These are phyloP conservation scores for Hsuehochloa calcarea DNA, from an alignment of 176 grass and related monocot genomes.

Conservation along the genomic window DNA sequence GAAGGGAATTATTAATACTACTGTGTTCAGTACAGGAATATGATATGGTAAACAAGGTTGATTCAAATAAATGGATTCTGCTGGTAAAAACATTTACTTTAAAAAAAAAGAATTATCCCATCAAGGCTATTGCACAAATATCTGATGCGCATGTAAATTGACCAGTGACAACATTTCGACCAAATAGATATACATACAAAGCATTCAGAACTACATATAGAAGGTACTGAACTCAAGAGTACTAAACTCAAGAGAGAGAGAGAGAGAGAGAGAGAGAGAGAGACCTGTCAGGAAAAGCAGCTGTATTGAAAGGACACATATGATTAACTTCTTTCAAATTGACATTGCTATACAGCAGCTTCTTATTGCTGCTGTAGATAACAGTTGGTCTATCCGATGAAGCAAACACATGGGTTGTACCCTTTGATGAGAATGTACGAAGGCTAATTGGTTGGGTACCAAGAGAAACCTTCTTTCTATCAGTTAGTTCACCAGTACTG, in stretches of 20 bases:
- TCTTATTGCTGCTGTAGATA: conserved; percentile 98
- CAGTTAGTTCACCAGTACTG: conserved; percentile 60
- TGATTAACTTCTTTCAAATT: conserved; percentile 98
- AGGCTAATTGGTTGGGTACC: conserved; percentile 94
- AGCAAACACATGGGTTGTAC: conserved; percentile 89
- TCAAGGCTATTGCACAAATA: background rate
- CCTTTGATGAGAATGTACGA: conserved; percentile 92
- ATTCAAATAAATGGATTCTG: background rate
- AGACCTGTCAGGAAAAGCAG: conserved; percentile 92
- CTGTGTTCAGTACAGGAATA: background rate
- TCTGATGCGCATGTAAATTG: background rate
- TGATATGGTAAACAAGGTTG: conserved; percentile 4
- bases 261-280: background rate
- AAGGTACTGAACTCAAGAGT: background rate
- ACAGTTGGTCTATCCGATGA: conserved; percentile 96
- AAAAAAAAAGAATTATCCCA: background rate
- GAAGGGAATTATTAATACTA: background rate
- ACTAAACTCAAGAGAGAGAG: background rate
- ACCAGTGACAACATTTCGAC: background rate
- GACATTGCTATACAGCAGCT: conserved; percentile 95
- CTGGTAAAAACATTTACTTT: background rate
- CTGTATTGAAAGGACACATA: conserved; percentile 95
- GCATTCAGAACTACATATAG: background rate
- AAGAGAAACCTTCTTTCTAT: conserved; percentile 95
- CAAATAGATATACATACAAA: background rate